phyloP scores from a whole-genome alignment of 306 rosid genomes.

The Pyrus communis region DNA sequence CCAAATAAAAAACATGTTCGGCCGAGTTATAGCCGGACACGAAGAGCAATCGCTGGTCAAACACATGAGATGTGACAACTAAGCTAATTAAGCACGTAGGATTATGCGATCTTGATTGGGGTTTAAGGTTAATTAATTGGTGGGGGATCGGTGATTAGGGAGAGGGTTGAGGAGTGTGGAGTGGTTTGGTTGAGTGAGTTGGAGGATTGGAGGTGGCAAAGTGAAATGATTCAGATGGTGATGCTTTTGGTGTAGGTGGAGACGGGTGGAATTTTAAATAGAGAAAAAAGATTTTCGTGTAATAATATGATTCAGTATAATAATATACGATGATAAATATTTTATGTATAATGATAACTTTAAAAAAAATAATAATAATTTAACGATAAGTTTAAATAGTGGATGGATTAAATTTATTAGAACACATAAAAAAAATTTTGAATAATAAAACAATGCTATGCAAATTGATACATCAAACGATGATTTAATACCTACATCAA shows the following conservation, averaged over 20 bases:
- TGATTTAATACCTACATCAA: no score
- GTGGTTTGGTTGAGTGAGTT: not conserved
- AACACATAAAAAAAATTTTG: no score
- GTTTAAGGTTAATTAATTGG: not conserved
- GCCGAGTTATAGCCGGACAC: not conserved
- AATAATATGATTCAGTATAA: not conserved
- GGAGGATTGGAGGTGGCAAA: not conserved
- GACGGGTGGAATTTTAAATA: not conserved
- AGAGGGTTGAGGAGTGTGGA: not conserved
- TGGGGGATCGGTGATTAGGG: not conserved
- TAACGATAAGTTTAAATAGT: no score
- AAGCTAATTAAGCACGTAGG: not conserved
- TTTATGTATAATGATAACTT: no score
- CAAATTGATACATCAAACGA: no score
- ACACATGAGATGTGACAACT: conserved; percentile 3
- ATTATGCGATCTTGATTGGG: not conserved
- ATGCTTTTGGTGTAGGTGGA: not conserved
- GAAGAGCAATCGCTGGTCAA: not conserved
- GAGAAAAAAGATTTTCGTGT: not conserved
- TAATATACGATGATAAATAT: no score
- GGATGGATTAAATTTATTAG: no score
- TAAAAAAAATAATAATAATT: fast-evolving
- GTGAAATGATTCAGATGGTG: not conserved
- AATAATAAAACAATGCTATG: no score
- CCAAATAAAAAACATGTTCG: not conserved